Evolutionary conservation across 805 yeast species (phyloP).

Genomic region (Isabelozyma pseudorhagii): DNA sequence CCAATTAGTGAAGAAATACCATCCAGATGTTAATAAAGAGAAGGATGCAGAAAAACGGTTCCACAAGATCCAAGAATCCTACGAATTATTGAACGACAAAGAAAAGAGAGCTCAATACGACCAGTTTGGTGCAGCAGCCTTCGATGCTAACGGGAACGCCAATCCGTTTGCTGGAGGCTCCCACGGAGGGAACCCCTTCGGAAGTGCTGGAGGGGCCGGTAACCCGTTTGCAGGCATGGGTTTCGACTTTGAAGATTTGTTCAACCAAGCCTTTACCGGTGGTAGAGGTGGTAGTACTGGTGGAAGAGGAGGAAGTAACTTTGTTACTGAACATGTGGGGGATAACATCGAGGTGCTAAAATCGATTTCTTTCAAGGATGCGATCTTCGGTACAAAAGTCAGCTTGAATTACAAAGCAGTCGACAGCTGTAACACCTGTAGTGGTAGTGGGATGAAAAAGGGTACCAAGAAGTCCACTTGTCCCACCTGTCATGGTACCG

Average conservation of each 20-base stretch:
- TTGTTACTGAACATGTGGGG: conserved; percentile 79
- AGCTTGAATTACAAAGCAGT: conserved; percentile 69
- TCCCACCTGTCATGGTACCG: conserved; percentile 87
- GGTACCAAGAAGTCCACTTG: conserved; percentile 79
- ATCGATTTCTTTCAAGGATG: conserved; percentile 76
- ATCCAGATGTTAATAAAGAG: conserved; percentile 96
- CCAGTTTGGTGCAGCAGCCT: conserved; percentile 86
- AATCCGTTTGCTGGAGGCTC: conserved; percentile 45
- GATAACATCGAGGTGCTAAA: conserved; percentile 81
- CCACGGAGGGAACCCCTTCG: conserved; percentile 43
- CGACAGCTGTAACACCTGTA: conserved; percentile 75
- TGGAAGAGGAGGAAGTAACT: conserved; percentile 41
- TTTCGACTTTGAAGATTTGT: conserved; percentile 43
- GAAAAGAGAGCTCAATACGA: conserved; percentile 86
- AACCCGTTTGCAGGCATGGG: conserved; percentile 56
- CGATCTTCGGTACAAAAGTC: conserved; percentile 73
- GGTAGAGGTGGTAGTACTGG: conserved; percentile 36
- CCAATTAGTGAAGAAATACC: conserved; percentile 87
- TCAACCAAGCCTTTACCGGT: conserved; percentile 50
- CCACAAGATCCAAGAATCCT: conserved; percentile 91
- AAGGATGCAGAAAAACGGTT: conserved; percentile 82
- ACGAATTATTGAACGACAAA: conserved; percentile 85
- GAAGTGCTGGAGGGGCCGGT: conserved; percentile 31
- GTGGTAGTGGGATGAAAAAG: conserved; percentile 79
- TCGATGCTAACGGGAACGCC: conserved; percentile 57